Conservation (phyloP, 805 yeast genomes). For the Cyberlindnera galapagoensis region DNA sequence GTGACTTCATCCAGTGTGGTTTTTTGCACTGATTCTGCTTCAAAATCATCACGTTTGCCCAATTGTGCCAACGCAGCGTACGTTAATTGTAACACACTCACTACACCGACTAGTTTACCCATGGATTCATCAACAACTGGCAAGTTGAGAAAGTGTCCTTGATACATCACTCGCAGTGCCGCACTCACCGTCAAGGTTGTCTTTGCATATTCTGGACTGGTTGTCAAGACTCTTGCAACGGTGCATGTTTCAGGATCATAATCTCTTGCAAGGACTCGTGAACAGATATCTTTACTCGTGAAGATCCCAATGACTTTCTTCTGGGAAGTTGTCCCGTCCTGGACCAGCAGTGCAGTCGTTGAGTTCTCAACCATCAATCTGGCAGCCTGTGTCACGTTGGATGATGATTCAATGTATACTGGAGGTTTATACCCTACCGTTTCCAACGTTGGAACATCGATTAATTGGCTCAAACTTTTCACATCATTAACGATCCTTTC, state of each 20-base stretch:
- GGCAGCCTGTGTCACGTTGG: constrained; percentile 34
- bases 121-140: constrained; percentile 30
- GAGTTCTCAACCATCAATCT: constrained; percentile 31
- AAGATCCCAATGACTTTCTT: constrained; percentile 38
- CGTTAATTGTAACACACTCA: constrained; percentile 38
- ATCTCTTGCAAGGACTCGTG: constrained; percentile 32
- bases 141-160: constrained; percentile 38
- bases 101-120: constrained; percentile 31
- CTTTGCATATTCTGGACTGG: constrained; percentile 40
- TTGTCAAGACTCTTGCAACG: constrained; percentile 38
- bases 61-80: constrained; percentile 33
- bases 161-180: constrained; percentile 40
- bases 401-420: constrained; percentile 29
- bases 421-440: constrained; percentile 23
- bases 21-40: constrained; percentile 14
- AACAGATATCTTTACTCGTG: constrained; percentile 40
- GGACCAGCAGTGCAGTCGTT: constrained; percentile 36
- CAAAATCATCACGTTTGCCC: constrained; percentile 21
- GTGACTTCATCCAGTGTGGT: constrained; percentile 20
- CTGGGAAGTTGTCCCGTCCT: constrained; percentile 26
- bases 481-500: constrained; percentile 28
- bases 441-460: constrained; percentile 36
- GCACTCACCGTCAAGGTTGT: constrained; percentile 33
- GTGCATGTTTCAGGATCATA: constrained; percentile 31
- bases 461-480: constrained; percentile 29